Percentiles rank a stretch among this genome's conserved stretches.
These are phyloP conservation scores for Cicer judaicum DNA, from an alignment of 306 rosid species.

Conservation along the genomic window DNA sequence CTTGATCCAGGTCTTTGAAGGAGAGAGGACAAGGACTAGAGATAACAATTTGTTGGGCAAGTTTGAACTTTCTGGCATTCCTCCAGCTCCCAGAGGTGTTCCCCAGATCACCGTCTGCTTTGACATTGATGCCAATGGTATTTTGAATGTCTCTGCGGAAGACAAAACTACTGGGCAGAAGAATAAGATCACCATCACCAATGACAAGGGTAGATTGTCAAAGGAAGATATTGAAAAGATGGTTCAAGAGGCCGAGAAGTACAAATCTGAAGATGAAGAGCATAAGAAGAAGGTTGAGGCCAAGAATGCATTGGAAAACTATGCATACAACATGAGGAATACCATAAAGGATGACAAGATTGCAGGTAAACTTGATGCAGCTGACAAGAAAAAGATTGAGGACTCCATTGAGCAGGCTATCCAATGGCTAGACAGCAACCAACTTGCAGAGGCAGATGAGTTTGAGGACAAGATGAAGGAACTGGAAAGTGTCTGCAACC, in stretches of 20 bases:
- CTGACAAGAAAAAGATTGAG: slow-evolving; percentile 71
- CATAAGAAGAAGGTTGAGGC: slow-evolving; percentile 73
- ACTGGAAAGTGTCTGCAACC: slow-evolving; percentile 65
- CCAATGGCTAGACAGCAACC: slow-evolving; percentile 70
- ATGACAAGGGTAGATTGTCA: slow-evolving; percentile 73
- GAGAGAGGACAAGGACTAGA: slow-evolving; percentile 67
- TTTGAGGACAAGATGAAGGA: slow-evolving; percentile 76
- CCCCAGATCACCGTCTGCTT: slow-evolving; percentile 52
- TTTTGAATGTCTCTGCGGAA: slow-evolving; percentile 71
- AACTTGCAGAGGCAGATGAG: slow-evolving; percentile 61
- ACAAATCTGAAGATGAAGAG: slow-evolving; percentile 75
- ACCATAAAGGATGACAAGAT: slow-evolving; percentile 71
- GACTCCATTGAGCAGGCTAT: slow-evolving; percentile 67
- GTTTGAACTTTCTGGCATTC: slow-evolving; percentile 53
- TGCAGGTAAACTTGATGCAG: slow-evolving; percentile 57
- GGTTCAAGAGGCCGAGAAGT: slow-evolving; percentile 81
- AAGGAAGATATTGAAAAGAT: slow-evolving; percentile 79
- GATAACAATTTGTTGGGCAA: slow-evolving; percentile 54
- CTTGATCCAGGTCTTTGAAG: slow-evolving; percentile 76
- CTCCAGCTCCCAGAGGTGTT: slow-evolving; percentile 55
- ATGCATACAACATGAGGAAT: slow-evolving; percentile 76
- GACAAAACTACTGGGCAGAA: slow-evolving; percentile 73
- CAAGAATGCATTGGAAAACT: slow-evolving; percentile 59
- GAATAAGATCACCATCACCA: slow-evolving; percentile 76
- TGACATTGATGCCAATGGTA: slow-evolving; percentile 69